phyloP scores from a whole-genome alignment of 2,329 filamentous ascomycete genomes.

The Diaporthe ilicicola region DNA sequence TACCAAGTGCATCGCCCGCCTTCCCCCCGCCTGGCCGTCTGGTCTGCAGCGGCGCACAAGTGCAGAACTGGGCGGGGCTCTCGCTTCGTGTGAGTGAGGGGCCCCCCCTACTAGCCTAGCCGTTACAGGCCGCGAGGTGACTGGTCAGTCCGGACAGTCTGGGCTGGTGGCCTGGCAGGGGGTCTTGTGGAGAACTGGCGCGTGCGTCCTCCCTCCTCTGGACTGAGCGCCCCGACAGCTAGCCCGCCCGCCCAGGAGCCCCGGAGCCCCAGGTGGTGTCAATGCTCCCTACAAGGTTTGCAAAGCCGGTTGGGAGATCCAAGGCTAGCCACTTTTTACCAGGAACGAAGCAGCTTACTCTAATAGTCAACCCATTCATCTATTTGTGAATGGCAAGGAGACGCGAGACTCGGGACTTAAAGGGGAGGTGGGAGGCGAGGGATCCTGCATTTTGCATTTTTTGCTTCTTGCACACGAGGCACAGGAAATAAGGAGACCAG shows the following conservation, averaged over 20 bases:
- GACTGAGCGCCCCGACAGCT: slow-evolving; percentile 5
- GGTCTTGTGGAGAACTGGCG: slow-evolving; percentile 23
- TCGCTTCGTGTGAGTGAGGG: slow-evolving; percentile 24
- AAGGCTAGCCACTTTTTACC: not conserved
- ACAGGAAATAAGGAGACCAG: not conserved
- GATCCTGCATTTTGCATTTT: not conserved
- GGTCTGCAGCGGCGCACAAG: slow-evolving; percentile 1
- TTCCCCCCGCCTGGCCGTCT: not conserved
- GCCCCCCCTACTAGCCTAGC: slow-evolving; percentile 24
- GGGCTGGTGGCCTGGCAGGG: slow-evolving; percentile 3
- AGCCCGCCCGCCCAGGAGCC: slow-evolving; percentile 8
- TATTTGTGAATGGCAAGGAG: not conserved
- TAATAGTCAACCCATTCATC: not conserved
- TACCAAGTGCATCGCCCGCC: not conserved
- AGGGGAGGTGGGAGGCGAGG: not conserved
- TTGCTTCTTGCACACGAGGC: not conserved
- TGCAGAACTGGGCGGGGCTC: slow-evolving; percentile 21
- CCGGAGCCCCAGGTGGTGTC: slow-evolving; percentile 5
- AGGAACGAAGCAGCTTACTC: not conserved
- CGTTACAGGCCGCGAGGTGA: slow-evolving; percentile 20
- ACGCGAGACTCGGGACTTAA: not conserved
- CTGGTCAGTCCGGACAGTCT: slow-evolving; percentile 17
- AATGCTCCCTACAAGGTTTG: slow-evolving; percentile 10
- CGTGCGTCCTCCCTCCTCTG: slow-evolving; percentile 10
- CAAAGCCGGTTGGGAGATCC: slow-evolving; percentile 9